Percentiles rank a stretch among this genome's conserved stretches.
Conservation (phyloP, 2,329 filamentous ascomycete genomes). For the Fusarium nanum region DNA sequence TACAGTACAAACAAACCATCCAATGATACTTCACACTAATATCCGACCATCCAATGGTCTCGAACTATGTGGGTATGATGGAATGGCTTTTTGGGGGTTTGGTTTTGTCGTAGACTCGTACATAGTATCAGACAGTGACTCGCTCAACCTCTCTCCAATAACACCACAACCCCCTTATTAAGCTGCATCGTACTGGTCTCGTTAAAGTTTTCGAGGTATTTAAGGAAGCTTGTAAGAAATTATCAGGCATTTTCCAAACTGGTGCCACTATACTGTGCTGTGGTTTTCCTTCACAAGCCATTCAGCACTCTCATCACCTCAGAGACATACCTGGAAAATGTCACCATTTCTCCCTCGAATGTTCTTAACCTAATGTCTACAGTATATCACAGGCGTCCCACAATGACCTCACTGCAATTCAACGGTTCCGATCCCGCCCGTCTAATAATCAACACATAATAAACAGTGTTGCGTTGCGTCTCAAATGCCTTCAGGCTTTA, state of each 20-base stretch:
- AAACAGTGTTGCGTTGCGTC: background rate
- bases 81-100: conserved; percentile 23
- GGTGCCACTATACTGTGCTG: background rate
- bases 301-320: conserved; percentile 6
- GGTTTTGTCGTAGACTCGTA: conserved; percentile 15
- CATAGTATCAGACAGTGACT: conserved; percentile 27
- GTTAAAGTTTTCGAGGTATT: conserved; percentile 21
- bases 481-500: background rate
- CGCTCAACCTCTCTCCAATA: conserved; percentile 4
- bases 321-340: conserved; percentile 30
- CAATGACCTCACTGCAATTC: conserved; percentile 37
- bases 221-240: conserved; percentile 8
- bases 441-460: background rate
- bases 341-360: conserved; percentile 40
- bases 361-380: conserved; percentile 38
- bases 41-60: conserved; percentile 4
- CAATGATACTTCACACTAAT: conserved; percentile 23
- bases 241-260: background rate
- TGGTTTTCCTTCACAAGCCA: conserved; percentile 11
- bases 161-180: background rate
- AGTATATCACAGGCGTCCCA: conserved; percentile 8
- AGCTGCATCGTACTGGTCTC: conserved; percentile 7
- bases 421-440: conserved; percentile 25
- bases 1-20: conserved; percentile 1
- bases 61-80: conserved; percentile 24